Percentiles rank a stretch among this genome's conserved stretches.
Evolutionary conservation across 2,329 filamentous ascomycete genomes (phyloP).

Genomic region (Colletotrichum coccodes): DNA sequence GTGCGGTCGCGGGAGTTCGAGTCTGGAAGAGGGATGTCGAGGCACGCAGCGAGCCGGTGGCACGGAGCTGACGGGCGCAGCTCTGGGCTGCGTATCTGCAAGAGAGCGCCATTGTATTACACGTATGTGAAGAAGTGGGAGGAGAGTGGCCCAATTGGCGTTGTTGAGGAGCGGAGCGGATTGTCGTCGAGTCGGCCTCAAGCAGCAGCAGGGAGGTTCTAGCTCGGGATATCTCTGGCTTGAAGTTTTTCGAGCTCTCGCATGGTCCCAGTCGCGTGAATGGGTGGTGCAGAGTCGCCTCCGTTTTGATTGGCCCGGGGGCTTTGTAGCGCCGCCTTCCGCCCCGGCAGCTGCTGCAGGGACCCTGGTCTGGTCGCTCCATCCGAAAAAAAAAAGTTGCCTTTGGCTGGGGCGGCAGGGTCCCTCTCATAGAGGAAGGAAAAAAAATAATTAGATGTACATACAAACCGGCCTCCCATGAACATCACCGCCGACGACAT

Average conservation of each 20-base stretch:
- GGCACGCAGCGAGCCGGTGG: constrained; percentile 55
- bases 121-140: constrained; percentile 7
- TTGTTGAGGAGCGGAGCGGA: constrained; percentile 13
- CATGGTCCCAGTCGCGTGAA: constrained; percentile 35
- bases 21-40: constrained; percentile 57
- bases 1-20: constrained; percentile 60
- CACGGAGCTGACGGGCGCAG: constrained; percentile 71
- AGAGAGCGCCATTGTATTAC: constrained; percentile 67
- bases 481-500: constrained; percentile 30
- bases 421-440: constrained; percentile 3
- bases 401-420: constrained; percentile 33
- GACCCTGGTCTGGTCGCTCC: constrained; percentile 33
- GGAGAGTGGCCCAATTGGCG: constrained; percentile 20
- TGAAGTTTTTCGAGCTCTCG: constrained; percentile 55
- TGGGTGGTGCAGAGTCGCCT: constrained; percentile 30
- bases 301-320: constrained; percentile 49
- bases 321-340: constrained; percentile 45
- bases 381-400: constrained; percentile 48
- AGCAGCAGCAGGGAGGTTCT: constrained; percentile 32
- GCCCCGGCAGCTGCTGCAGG: constrained; percentile 35
- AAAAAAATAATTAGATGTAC: constrained; percentile 41
- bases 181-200: constrained; percentile 30
- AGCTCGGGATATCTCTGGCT: constrained; percentile 32
- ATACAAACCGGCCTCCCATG: constrained; percentile 31
- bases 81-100: constrained; percentile 72